Evolutionary conservation across 495 filamentous ascomycete genomes (phyloP), one percentile per base, ranked within the genome.

Genomic region (Penicillium maclennaniae): DNA sequence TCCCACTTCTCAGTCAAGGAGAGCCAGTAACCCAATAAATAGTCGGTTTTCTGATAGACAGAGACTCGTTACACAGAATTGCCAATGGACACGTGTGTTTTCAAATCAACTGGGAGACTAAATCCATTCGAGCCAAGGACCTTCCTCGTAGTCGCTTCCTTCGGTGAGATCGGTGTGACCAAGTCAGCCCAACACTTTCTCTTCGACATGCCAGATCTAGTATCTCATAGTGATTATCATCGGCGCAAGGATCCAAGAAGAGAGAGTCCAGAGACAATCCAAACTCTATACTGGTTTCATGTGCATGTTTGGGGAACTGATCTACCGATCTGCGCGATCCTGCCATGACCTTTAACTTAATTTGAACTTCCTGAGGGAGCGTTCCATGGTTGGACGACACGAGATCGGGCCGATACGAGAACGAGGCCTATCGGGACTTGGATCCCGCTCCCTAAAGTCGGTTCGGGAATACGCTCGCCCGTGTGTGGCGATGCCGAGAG

Each of bases 91-190:
- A 10, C 6, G 14, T 10, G 27, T 34, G 23, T 49, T 38, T 47
- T n/a, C 25, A 51, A 43, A 16, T 47, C 54, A 51, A 25, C 47
- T 31, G 23, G 38, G 27, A 19, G 16, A 38, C 31, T 17, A 39
- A 16, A 34, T 17, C 26, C 17, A 43, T 15, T 50, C 23, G 8
- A 42, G 21, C 39, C 31, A 3, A 17, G 14, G 17, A 10, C 10
- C 15, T 43, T 40, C 38, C n/a, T 28, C 15, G 16, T 7, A 31
- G 21, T 20, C n/a, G 21, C 10, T 16, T 23, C n/a, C 46, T 25
- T 16, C 3, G 9, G 7, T 14, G 41, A 39, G 15, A 40, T 17
- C 9, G 38, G 38, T 40, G 38, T n/a, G 38, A 40, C 38, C n/a
- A 9, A 40, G 2, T 40, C 16, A 5, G 19, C 38, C 38, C 19